phyloP scores from a whole-genome alignment of 1,284 basidiomycete genomes.

The Sporisorium graminicola region DNA sequence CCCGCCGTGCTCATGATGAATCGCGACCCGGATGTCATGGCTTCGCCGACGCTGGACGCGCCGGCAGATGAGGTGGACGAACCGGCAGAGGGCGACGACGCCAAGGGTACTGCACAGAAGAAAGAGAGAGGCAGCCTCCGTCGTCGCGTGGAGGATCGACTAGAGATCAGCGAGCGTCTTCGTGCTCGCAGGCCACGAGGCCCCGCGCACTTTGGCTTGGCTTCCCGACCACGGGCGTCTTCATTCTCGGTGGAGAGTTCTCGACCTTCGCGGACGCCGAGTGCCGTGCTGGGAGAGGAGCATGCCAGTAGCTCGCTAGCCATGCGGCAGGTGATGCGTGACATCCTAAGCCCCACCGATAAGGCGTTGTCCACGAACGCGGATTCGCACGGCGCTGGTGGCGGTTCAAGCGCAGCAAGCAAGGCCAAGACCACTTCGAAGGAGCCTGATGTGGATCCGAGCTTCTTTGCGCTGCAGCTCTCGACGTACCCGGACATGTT shows the following conservation, averaged over 20 bases:
- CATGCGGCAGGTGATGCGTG: slow-evolving; percentile 55
- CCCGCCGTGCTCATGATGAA: slow-evolving; percentile 82
- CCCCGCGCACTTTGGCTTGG: slow-evolving; percentile 54
- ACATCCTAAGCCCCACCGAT: slow-evolving; percentile 36
- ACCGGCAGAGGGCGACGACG: not conserved
- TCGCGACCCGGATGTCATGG: slow-evolving; percentile 71
- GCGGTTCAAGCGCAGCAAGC: not conserved
- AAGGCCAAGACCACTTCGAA: slow-evolving; percentile 22
- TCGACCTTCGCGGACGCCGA: slow-evolving; percentile 1
- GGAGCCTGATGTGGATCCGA: slow-evolving; percentile 78
- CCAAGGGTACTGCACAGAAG: not conserved
- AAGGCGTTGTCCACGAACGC: slow-evolving; percentile 1
- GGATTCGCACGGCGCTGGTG: not conserved
- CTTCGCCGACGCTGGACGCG: slow-evolving; percentile 35
- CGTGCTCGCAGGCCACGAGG: slow-evolving; percentile 44
- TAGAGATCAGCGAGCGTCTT: slow-evolving; percentile 52
- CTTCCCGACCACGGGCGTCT: slow-evolving; percentile 73
- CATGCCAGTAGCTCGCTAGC: slow-evolving; percentile 34
- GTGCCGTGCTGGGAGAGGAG: slow-evolving; percentile 16
- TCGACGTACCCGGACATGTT: slow-evolving; percentile 72
- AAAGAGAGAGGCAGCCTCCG: slow-evolving; percentile 20
- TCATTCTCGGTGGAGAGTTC: slow-evolving; percentile 77
- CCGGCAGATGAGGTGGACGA: slow-evolving; percentile 18
- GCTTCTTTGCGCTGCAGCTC: slow-evolving; percentile 87
- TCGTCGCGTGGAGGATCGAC: slow-evolving; percentile 41